Conservation (phyloP, 2,329 filamentous ascomycete species). For the Achaetomium macrosporum region DNA sequence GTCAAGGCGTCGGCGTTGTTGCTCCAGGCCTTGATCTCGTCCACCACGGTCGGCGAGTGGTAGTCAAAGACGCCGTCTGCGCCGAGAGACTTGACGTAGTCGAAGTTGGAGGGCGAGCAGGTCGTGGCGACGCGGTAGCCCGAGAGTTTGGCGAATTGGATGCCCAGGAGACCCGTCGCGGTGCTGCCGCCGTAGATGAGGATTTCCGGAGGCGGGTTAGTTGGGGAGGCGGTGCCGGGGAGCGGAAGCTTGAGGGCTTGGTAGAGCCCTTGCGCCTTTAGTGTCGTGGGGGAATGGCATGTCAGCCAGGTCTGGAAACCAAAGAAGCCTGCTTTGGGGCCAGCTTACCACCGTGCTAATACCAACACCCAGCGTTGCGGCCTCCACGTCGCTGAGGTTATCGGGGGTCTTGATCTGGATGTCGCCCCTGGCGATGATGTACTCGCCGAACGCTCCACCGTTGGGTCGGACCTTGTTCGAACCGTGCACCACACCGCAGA, state of each 20-base stretch:
- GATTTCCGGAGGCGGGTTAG: constrained; percentile 27
- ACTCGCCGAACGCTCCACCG: constrained; percentile 39
- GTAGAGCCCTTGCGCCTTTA: constrained; percentile 44
- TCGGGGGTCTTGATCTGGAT: constrained; percentile 41
- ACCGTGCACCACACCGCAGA: constrained; percentile 38
- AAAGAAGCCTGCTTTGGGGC: not conserved
- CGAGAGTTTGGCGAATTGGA: constrained; percentile 40
- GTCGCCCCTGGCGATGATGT: constrained; percentile 34
- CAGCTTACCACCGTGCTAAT: constrained; percentile 34
- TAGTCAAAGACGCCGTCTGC: constrained; percentile 45
- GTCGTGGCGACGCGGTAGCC: constrained; percentile 37
- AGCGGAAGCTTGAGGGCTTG: constrained; percentile 40
- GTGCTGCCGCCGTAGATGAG: constrained; percentile 47
- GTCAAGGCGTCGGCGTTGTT: constrained; percentile 19
- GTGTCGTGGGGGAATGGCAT: not conserved
- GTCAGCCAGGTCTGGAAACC: not conserved
- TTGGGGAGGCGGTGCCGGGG: constrained; percentile 30
- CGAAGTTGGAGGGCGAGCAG: constrained; percentile 34
- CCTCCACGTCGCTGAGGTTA: constrained; percentile 41
- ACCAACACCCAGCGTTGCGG: constrained; percentile 37
- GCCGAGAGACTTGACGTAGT: constrained; percentile 37
- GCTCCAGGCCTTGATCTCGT: constrained; percentile 19
- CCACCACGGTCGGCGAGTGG: constrained; percentile 20
- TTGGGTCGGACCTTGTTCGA: constrained; percentile 34
- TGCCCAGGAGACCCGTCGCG: constrained; percentile 48